Conservation (phyloP, 176 grass and related monocot genomes). For the Musa beccarii region DNA sequence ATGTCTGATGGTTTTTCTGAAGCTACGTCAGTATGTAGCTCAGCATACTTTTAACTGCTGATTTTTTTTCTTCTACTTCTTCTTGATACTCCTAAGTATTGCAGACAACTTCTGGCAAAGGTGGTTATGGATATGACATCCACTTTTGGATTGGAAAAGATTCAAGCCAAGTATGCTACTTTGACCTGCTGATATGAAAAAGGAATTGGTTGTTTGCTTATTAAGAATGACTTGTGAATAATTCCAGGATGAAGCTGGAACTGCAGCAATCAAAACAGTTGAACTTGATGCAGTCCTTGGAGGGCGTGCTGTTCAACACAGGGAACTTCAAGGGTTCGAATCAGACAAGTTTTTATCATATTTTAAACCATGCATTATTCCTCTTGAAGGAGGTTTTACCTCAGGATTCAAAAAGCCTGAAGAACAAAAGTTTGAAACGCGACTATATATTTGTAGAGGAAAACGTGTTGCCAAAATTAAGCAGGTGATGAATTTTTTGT, state of each 20-base stretch:
- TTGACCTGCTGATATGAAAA: neutral
- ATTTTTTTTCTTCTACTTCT: neutral
- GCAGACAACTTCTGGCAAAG: constrained; percentile 38
- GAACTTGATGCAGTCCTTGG: constrained; percentile 92
- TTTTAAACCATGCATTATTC: constrained; percentile 99
- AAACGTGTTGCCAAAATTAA: constrained; percentile 92
- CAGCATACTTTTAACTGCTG: neutral
- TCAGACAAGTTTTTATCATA: constrained; percentile 96
- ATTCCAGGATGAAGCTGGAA: constrained; percentile 88
- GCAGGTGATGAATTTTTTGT: constrained; percentile 41
- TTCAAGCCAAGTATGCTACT: constrained; percentile 36
- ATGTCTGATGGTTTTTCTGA: neutral
- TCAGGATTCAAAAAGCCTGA: constrained; percentile 88
- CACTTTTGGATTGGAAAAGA: constrained; percentile 55
- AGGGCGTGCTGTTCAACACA: constrained; percentile 93
- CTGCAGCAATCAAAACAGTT: constrained; percentile 88
- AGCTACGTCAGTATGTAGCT: neutral
- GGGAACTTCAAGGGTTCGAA: constrained; percentile 82
- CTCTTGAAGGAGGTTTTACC: constrained; percentile 85
- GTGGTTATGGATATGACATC: constrained; percentile 41
- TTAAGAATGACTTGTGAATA: constrained; percentile 17
- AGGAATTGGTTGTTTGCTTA: neutral
- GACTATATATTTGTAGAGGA: constrained; percentile 84
- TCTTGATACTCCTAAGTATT: neutral
- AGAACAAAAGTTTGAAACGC: constrained; percentile 70